Evolutionary conservation across 371 early-diverging fungal genomes (phyloP), one percentile per base, ranked within the genome.

Genomic region (Syncephalastrum sp.): DNA sequence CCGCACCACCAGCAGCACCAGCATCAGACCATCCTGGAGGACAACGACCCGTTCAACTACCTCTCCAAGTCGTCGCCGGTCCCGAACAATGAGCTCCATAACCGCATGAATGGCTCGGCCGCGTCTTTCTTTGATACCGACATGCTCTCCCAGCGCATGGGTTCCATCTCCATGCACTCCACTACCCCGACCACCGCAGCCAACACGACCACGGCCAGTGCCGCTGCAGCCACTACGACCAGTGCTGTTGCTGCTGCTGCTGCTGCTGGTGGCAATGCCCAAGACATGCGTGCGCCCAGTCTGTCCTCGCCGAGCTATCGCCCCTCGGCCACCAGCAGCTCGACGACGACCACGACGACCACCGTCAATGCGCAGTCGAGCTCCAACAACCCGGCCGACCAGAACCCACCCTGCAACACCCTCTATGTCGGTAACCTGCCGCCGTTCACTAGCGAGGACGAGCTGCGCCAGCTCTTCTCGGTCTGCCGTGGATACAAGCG

Each of bases 341-440:
- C 38, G 38, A 33, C 38, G 10, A 33, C 47, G 1, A 24, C 50
- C 6, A 16, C 16, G 5, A 21, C 29, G 5, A 50, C 50, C 50
- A 56, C 43, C 16, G 42, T 55, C 25, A 54, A 48, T 44, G 38
- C 38, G 0, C 38, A 33, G 12, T 27, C 52, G 14, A 27, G 33
- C 45, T 42, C 27, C 47, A 54, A 47, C 48, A 72, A 64, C 14
- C 69, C 67, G 23, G 74, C 68, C 6, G 74, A 95, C 72, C 93
- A 94, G 67, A 95, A 97, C 67, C 95, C 96, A 15, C 96, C 96
- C 0, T 96, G 98, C 80, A 97, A 97, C 72, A 96, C 96, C 4
- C 79, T 95, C 19, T 96, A 96, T 65, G 95, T 97, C 16, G 96
- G 96, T 42, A 96, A 96, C 68, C 75, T 97, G 42, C 94, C 96